These are phyloP conservation scores for Ramaria sp. DNA, from an alignment of 768 basidiomycete genomes.

Conservation along the genomic window DNA sequence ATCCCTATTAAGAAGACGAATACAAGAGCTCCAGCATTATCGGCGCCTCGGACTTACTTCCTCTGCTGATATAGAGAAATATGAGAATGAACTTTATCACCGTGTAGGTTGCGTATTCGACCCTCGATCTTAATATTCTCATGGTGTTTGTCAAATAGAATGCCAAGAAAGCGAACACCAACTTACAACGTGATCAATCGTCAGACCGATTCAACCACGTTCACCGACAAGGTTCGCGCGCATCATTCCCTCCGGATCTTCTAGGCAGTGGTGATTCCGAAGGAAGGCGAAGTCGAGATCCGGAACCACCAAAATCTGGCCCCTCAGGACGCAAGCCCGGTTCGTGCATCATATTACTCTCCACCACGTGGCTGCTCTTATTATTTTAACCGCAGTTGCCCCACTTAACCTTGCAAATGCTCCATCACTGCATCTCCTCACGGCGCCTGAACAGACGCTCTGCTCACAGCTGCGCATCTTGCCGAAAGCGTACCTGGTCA, in stretches of 20 bases:
- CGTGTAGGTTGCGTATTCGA: slow-evolving; percentile 40
- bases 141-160: slow-evolving; percentile 2
- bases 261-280: not conserved
- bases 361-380: not conserved
- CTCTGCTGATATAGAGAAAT: slow-evolving; percentile 83
- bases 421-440: slow-evolving; percentile 81
- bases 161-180: slow-evolving; percentile 7
- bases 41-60: slow-evolving; percentile 78
- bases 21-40: slow-evolving; percentile 86
- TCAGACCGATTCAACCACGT: slow-evolving; percentile 1
- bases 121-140: slow-evolving; percentile 3
- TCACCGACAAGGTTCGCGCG: not conserved
- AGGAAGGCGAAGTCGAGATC: slow-evolving; percentile 7
- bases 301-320: slow-evolving; percentile 1
- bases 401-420: slow-evolving; percentile 89
- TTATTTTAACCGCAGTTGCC: slow-evolving; percentile 20
- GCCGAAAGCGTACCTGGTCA: slow-evolving; percentile 89
- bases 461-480: slow-evolving; percentile 86
- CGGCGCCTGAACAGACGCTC: slow-evolving; percentile 74
- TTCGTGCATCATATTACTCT: not conserved
- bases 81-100: slow-evolving; percentile 62
- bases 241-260: not conserved
- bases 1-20: slow-evolving; percentile 73
- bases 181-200: slow-evolving; percentile 8
- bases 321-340: slow-evolving; percentile 6